These are phyloP conservation scores for Trichoderma atrobrunneum DNA, from an alignment of 2,329 filamentous ascomycete species.

Conservation along the genomic window DNA sequence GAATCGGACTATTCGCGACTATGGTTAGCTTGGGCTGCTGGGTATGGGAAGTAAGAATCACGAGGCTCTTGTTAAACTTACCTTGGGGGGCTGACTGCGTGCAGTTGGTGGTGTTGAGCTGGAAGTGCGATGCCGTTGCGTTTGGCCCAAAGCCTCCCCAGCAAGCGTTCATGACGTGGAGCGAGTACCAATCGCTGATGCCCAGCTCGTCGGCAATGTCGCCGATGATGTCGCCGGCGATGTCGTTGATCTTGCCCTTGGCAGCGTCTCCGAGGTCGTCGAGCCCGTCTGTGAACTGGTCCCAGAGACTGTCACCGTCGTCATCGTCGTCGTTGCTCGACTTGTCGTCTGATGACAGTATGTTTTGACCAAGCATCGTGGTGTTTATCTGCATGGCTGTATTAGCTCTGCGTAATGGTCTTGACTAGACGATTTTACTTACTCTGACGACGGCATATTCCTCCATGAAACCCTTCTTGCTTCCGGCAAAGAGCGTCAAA, in stretches of 20 bases:
- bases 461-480: conserved; percentile 42
- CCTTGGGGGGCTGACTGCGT: conserved; percentile 39
- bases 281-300: conserved; percentile 31
- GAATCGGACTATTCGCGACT: conserved; percentile 33
- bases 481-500: conserved; percentile 41
- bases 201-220: conserved; percentile 43
- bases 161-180: conserved; percentile 49
- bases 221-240: conserved; percentile 41
- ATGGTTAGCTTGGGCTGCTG: not conserved
- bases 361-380: conserved; percentile 38
- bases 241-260: conserved; percentile 39
- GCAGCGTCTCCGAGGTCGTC: conserved; percentile 35
- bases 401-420: not conserved
- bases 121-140: conserved; percentile 35
- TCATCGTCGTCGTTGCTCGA: conserved; percentile 27
- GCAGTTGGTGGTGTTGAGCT: conserved; percentile 46
- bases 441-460: conserved; percentile 42
- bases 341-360: conserved; percentile 28
- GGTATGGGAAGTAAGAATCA: not conserved
- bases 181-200: conserved; percentile 50
- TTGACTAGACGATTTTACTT: conserved; percentile 13
- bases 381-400: conserved; percentile 34
- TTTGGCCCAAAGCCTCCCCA: conserved; percentile 47
- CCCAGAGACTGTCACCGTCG: conserved; percentile 28
- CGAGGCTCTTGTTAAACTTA: conserved; percentile 22